phyloP scores from a whole-genome alignment of 495 filamentous ascomycete genomes.

The Astrothelium subdiscretum region DNA sequence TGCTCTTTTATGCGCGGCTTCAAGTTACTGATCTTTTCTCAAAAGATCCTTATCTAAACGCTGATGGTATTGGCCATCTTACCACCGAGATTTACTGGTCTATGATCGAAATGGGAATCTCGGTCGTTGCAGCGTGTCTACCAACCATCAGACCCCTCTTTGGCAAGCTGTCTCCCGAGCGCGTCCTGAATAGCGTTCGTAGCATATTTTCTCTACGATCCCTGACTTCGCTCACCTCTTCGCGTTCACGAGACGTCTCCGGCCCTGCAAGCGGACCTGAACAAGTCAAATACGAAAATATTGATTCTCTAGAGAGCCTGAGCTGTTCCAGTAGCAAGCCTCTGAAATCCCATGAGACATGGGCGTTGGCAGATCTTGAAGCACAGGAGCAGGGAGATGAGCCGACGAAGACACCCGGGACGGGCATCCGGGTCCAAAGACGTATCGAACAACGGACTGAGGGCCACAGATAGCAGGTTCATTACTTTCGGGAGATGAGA shows the following conservation, averaged over 20 bases:
- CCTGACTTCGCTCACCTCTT: background rate
- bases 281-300: background rate
- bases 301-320: background rate
- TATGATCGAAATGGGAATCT: slow-evolving; percentile 6
- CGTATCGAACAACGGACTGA: background rate
- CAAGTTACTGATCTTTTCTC: background rate
- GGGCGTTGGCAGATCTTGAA: background rate
- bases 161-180: background rate
- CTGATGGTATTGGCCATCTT: background rate
- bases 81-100: background rate
- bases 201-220: background rate
- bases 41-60: slow-evolving; percentile 6
- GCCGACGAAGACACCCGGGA: background rate
- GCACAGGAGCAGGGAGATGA: background rate
- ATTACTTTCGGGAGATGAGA: too few relatives aligned
- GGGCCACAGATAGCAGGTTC: background rate
- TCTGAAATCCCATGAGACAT: background rate
- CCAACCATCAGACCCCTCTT: slow-evolving; percentile 7
- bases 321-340: background rate
- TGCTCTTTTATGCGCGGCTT: background rate
- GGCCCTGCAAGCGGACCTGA: background rate
- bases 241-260: background rate
- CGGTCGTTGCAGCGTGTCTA: slow-evolving; percentile 8
- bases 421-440: background rate
- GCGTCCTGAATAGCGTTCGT: background rate